Evolutionary conservation across 352 stramenopile species (phyloP).

Genomic region (Peronospora belbahrii): DNA sequence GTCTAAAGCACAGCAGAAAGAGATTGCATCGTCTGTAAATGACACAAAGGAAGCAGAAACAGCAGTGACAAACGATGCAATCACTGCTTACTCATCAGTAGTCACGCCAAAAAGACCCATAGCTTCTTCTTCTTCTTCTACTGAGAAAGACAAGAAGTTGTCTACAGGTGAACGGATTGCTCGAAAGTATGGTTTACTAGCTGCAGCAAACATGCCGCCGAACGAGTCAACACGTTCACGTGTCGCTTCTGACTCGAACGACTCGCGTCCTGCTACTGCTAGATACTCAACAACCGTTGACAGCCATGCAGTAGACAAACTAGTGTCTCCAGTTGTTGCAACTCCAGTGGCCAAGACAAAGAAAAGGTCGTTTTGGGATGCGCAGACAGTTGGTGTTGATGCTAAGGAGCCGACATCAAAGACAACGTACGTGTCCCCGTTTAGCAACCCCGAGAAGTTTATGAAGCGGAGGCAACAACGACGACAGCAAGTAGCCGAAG

Average conservation of each 20-base stretch:
- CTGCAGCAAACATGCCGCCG: slow-evolving; percentile 9
- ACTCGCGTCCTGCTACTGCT: background rate
- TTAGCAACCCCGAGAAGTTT: slow-evolving; percentile 28
- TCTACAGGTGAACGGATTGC: slow-evolving; percentile 47
- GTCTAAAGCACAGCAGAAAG: slow-evolving; percentile 2
- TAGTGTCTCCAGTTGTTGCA: background rate
- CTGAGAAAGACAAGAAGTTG: slow-evolving; percentile 14
- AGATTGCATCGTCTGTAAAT: slow-evolving; percentile 1
- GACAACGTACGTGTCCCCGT: slow-evolving; percentile 50
- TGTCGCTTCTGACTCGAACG: background rate
- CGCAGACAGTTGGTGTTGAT: slow-evolving; percentile 9
- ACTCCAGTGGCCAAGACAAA: slow-evolving; percentile 10
- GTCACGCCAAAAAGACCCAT: slow-evolving; percentile 10
- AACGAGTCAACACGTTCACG: slow-evolving; percentile 2
- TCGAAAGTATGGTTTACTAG: slow-evolving; percentile 46
- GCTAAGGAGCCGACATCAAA: background rate
- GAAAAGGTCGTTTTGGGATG: slow-evolving; percentile 27
- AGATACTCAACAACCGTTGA: background rate
- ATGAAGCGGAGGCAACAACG: slow-evolving; percentile 17
- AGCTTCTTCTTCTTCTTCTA: background rate
- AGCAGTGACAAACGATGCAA: too few relatives aligned
- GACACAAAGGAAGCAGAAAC: slow-evolving; percentile 2
- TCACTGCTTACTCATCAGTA: slow-evolving; percentile 12
- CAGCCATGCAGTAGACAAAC: slow-evolving; percentile 1
- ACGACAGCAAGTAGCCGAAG: slow-evolving; percentile 1